A percentile compares a stretch with the other conserved stretches of the same genome.
Conservation (phyloP, 768 basidiomycete genomes). For the Russula virescens region DNA sequence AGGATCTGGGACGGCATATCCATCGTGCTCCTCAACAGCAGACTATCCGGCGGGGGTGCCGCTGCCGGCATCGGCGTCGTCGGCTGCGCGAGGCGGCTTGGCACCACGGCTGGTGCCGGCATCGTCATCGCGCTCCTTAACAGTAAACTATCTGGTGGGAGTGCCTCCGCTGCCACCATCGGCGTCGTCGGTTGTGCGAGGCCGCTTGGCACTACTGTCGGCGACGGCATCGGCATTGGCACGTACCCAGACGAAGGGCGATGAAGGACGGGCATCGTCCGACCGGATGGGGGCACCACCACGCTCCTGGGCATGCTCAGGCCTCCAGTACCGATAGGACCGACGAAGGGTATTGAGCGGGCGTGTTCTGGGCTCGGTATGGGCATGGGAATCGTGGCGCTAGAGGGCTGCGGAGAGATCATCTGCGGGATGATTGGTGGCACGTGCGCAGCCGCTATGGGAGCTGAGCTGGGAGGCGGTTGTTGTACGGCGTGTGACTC, state of each 20-base stretch:
- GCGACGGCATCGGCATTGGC: slow-evolving; percentile 15
- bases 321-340: too few relatives aligned
- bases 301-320: neutral
- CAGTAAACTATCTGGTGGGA: slow-evolving; percentile 13
- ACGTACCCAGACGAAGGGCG: neutral
- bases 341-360: slow-evolving; percentile 14
- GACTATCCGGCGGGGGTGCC: too few relatives aligned
- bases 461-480: neutral
- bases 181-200: neutral
- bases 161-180: neutral
- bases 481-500: neutral
- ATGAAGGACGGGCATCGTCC: too few relatives aligned
- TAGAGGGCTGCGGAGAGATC: too few relatives aligned
- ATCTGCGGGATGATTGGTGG: neutral
- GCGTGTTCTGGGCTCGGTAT: slow-evolving; percentile 16
- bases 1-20: slow-evolving; percentile 5
- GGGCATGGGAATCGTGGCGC: too few relatives aligned
- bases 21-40: too few relatives aligned
- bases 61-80: neutral
- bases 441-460: too few relatives aligned
- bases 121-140: neutral
- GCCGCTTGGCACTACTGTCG: neutral
- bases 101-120: too few relatives aligned
- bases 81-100: slow-evolving; percentile 12
- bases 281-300: neutral